A percentile compares a stretch with the other conserved stretches of the same genome.
Conservation (phyloP, 495 filamentous ascomycete genomes). For the Lasiosphaeria miniovina region DNA sequence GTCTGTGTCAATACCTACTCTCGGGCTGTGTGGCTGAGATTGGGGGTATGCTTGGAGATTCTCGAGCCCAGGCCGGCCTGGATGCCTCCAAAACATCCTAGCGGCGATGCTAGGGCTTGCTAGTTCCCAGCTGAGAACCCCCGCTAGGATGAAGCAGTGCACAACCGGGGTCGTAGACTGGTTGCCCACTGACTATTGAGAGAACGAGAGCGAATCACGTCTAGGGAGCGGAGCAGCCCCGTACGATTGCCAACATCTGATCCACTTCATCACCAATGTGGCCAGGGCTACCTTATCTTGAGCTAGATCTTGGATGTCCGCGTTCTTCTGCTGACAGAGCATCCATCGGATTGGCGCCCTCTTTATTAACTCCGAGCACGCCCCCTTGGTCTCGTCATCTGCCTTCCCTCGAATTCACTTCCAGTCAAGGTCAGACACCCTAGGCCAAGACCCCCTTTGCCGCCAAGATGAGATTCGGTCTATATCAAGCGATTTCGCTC, state of each 20-base stretch:
- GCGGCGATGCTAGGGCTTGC: neutral
- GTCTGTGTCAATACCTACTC: no score
- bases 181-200: neutral
- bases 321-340: no score
- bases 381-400: neutral
- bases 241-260: no score
- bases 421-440: neutral
- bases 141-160: neutral
- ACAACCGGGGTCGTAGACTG: neutral
- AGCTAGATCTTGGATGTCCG: no score
- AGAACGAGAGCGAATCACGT: no score
- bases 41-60: no score
- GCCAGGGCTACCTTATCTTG: no score
- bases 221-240: no score
- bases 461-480: neutral
- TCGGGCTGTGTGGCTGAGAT: no score
- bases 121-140: no score
- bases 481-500: neutral
- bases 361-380: neutral
- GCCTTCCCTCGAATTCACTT: neutral
- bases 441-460: neutral
- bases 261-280: no score
- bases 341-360: no score
- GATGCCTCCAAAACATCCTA: neutral
- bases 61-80: neutral